Conservation (phyloP, 192 early-diverging fungal species). For the Phlyctochytrium bullatum region DNA sequence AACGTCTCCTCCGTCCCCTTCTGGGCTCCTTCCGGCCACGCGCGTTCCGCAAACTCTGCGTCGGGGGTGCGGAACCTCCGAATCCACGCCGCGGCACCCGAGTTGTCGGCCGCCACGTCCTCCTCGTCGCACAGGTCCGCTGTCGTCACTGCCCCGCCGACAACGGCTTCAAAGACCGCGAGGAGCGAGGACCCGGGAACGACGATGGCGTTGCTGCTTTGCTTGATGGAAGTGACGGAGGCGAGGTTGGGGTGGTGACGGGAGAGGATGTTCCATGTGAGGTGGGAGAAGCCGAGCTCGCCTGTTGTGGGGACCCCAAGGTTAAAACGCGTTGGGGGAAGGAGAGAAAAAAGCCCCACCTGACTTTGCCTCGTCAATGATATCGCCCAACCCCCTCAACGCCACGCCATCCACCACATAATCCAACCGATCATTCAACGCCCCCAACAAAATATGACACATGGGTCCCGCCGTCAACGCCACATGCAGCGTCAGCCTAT, state of each 20-base stretch:
- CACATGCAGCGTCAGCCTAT: conserved; percentile 1
- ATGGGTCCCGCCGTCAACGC: neutral
- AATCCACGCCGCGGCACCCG: neutral
- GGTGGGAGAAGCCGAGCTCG: conserved; percentile 3
- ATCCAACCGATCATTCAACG: neutral
- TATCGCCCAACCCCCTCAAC: neutral
- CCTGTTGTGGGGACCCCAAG: neutral
- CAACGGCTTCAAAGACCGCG: neutral
- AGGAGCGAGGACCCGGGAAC: neutral
- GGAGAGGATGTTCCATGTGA: neutral
- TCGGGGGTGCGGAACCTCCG: neutral
- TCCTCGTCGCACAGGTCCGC: neutral
- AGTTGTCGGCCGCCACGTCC: neutral
- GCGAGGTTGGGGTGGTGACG: neutral
- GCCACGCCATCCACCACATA: neutral
- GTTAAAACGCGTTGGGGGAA: too few relatives aligned
- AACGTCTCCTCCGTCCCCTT: neutral
- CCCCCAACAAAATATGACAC: neutral
- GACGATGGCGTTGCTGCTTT: neutral
- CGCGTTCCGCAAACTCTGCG: too few relatives aligned
- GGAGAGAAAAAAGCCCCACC: neutral
- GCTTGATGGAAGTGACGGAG: neutral
- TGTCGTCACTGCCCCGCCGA: neutral
- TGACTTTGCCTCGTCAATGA: conserved; percentile 5
- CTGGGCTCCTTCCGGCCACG: neutral